Conservation (phyloP, 305 asterid genomes). For the Withania somnifera region DNA sequence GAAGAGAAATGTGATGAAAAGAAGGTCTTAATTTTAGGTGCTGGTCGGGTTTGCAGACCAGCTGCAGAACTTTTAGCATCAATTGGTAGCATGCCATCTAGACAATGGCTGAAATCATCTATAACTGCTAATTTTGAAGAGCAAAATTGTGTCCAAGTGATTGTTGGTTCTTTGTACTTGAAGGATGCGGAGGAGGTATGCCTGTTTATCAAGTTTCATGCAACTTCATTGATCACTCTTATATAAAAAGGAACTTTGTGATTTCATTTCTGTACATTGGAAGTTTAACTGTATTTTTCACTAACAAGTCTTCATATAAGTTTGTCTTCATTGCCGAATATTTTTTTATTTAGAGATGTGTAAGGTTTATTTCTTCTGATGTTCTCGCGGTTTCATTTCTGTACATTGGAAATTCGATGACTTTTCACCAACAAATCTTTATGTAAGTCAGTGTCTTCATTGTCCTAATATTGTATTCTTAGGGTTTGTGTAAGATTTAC, state of each 20-base stretch:
- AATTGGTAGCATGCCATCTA: constrained; percentile 39
- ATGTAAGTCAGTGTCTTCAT: background rate
- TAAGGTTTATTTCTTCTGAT: background rate
- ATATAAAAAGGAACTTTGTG: background rate
- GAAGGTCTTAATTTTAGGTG: constrained; percentile 72
- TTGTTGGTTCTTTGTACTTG: constrained; percentile 78
- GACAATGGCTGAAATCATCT: constrained; percentile 33
- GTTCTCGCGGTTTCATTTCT: background rate
- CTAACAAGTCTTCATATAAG: background rate
- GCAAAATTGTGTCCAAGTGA: constrained; percentile 40
- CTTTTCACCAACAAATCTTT: background rate
- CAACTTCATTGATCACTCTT: background rate
- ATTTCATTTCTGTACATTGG: background rate
- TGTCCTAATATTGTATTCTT: background rate
- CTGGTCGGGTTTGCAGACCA: constrained; percentile 97
- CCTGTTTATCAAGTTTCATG: background rate
- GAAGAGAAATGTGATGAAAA: constrained; percentile 31
- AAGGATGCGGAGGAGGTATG: constrained; percentile 89
- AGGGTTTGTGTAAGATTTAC: background rate
- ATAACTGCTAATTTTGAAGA: constrained; percentile 34
- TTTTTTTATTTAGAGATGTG: background rate
- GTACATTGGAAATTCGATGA: background rate
- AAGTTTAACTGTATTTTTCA: background rate
- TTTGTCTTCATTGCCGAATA: background rate
- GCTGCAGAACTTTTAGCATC: constrained; percentile 82